Conservation (phyloP, 306 rosid species). For the Aeschynomene evenia region DNA sequence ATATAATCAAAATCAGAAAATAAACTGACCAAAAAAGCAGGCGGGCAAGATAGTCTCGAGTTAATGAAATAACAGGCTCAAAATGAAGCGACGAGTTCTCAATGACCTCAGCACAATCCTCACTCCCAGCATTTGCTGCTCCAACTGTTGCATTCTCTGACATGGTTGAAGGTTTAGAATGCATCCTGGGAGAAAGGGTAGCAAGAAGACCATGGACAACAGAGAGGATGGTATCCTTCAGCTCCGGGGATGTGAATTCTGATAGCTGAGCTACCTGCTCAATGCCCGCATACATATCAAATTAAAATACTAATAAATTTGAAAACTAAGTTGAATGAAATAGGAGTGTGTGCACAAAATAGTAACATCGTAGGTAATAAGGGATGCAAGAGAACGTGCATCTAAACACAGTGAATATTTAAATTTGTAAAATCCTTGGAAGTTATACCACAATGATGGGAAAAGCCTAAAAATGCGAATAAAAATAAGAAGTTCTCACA, state of each 20-base stretch:
- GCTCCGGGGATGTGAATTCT: conserved; percentile 76
- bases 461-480: neutral
- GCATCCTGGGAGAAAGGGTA: conserved; percentile 90
- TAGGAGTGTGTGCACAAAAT: neutral
- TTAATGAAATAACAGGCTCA: conserved; percentile 75
- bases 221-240: conserved; percentile 77
- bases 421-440: neutral
- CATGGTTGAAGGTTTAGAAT: conserved; percentile 64
- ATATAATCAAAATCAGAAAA: conserved; percentile 5
- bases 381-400: neutral
- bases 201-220: conserved; percentile 95
- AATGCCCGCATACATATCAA: conserved; percentile 13
- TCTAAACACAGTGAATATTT: conserved; percentile 3
- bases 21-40: conserved; percentile 85
- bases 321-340: conserved; percentile 15
- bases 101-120: conserved; percentile 78
- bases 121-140: conserved; percentile 48
- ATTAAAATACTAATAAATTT: conserved; percentile 8
- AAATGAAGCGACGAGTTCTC: conserved; percentile 84
- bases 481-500: neutral
- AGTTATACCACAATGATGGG: conserved; percentile 13
- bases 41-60: conserved; percentile 85
- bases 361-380: conserved; percentile 6
- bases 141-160: conserved; percentile 65
- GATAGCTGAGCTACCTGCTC: conserved; percentile 89